Base-by-base conservation (phyloP, 129 eudicot genomes). In the Helianthus tuberosus region DNA sequence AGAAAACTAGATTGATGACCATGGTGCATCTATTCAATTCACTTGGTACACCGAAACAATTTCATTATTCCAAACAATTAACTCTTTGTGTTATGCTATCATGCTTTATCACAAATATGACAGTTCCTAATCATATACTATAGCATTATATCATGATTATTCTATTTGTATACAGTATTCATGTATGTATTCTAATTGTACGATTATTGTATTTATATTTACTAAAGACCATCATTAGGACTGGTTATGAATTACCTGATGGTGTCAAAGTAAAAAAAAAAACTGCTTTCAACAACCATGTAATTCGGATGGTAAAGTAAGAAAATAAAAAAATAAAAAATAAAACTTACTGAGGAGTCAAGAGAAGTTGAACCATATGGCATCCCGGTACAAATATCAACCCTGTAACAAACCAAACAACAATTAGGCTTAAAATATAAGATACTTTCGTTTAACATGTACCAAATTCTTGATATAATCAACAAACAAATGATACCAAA, bases 401-500 rank as follows among this genome's bases (percentile, higher is more conserved):
- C 72, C 82, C 82, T 78, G 77, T 39, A 63, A 78, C 71, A 73
- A 73, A 16, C 44, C 49, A 44, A 49, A n/a, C 32, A 69, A 60
- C 14, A 69, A 77, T 48, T 35, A 68, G 79, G 58, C 58, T 52
- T 14, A 51, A 20, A 20, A 8, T 51, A 5, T 12, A 60, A 6
- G 35, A 29, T 14, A 20, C 5, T 7, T 29, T 13, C n/a, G n/a
- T 47, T 75, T 80, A 75, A 77, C 69, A 54, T 54, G 12, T 12
- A 60, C 36, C 27, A 35, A 55, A 69, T 48, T 44, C 8, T 17
- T 3, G 3, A 66, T 10, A 32, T 29, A 35, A 38, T 15, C 46
- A 53, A 62, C 16, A 39, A 53, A 62, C 16, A 39, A 62, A 82
- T 54, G 51, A 41, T 16, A 90, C 98, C 89, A 74, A n/a, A 90